Evolutionary conservation across 1,284 basidiomycete species (phyloP).

Genomic region (Omphalotus olearius): DNA sequence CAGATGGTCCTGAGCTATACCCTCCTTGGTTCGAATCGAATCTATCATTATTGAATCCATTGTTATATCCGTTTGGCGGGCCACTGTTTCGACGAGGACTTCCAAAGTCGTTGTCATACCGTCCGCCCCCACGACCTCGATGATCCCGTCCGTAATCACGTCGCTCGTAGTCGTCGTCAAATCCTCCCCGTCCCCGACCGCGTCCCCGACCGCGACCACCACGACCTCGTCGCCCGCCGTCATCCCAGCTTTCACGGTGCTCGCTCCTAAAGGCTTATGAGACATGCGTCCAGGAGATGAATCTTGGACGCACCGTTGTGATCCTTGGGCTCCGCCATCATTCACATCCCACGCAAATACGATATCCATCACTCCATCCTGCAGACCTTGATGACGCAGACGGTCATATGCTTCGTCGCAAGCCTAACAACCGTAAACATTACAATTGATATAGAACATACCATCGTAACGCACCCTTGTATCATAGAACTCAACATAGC

Average conservation of each 20-base stretch:
- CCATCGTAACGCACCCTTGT: slow-evolving; percentile 53
- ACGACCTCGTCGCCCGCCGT: slow-evolving; percentile 30
- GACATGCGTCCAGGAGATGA: not conserved
- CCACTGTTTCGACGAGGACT: slow-evolving; percentile 26
- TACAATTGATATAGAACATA: slow-evolving; percentile 9
- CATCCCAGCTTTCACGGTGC: slow-evolving; percentile 42
- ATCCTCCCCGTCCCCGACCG: slow-evolving; percentile 37
- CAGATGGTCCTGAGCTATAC: slow-evolving; percentile 12
- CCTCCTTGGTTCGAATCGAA: slow-evolving; percentile 28
- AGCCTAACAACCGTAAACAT: slow-evolving; percentile 38
- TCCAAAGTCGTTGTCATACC: slow-evolving; percentile 38
- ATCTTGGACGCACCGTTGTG: slow-evolving; percentile 25
- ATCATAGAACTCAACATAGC: slow-evolving; percentile 88
- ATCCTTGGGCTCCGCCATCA: slow-evolving; percentile 36
- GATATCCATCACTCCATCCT: slow-evolving; percentile 87
- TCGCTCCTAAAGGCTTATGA: not conserved
- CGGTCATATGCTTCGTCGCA: slow-evolving; percentile 78
- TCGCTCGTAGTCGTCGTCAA: slow-evolving; percentile 32
- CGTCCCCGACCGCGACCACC: slow-evolving; percentile 28
- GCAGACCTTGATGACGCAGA: slow-evolving; percentile 71
- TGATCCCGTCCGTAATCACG: slow-evolving; percentile 41
- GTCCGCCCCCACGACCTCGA: slow-evolving; percentile 34
- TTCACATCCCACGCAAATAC: slow-evolving; percentile 80
- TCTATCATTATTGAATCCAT: slow-evolving; percentile 33
- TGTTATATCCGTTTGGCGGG: slow-evolving; percentile 23